Conservation (phyloP, 164 flowering plant genomes). For the Aristolochia contorta region DNA sequence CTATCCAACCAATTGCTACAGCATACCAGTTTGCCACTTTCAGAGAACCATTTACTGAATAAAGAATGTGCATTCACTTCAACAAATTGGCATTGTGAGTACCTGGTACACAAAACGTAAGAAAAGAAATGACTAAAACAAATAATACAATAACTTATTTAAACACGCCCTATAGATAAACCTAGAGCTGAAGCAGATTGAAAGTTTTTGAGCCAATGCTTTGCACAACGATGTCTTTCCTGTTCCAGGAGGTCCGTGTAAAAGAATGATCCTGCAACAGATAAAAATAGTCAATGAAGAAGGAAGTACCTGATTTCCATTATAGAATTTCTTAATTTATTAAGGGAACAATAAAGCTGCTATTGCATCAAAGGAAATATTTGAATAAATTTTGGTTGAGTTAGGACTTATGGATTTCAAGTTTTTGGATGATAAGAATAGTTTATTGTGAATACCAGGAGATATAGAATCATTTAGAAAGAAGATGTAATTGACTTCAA, state of each 20-base stretch:
- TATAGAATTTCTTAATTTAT: background rate
- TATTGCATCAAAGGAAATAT: background rate
- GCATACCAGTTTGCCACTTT: constrained; percentile 96
- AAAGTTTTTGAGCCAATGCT: constrained; percentile 93
- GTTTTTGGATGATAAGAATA: too few relatives aligned
- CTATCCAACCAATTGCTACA: background rate
- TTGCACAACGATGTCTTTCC: constrained; percentile 97
- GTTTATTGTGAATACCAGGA: too few relatives aligned
- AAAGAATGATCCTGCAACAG: constrained; percentile 67
- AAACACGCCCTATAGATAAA: constrained; percentile 7
- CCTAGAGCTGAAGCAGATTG: constrained; percentile 81
- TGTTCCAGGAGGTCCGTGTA: constrained; percentile 99
- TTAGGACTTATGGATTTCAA: background rate
- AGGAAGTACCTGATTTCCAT: too few relatives aligned
- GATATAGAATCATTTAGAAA: background rate
- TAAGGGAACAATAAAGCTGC: background rate
- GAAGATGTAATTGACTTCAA: background rate
- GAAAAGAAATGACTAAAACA: background rate
- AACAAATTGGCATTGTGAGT: constrained; percentile 79
- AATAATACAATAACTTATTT: background rate
- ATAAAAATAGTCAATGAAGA: background rate
- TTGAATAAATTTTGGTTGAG: background rate
- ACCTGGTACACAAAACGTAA: constrained; percentile 31
- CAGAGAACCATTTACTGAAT: constrained; percentile 99
- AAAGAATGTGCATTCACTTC: constrained; percentile 99